Conservation (phyloP, 2,329 filamentous ascomycete species). For the Xylaria sp. region DNA sequence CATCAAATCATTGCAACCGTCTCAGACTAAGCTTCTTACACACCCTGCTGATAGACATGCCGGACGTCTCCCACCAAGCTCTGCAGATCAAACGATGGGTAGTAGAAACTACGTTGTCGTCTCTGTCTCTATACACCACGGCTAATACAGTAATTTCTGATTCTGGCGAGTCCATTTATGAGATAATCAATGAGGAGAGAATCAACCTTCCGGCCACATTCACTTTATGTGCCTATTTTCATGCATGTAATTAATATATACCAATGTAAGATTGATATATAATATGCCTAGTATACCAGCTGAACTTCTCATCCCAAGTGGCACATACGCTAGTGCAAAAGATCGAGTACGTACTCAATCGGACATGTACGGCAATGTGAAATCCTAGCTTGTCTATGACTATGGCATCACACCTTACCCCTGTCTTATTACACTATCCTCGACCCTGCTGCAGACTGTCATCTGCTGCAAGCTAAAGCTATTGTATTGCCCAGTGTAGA, state of each 20-base stretch:
- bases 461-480: conserved; percentile 6
- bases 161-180: background rate
- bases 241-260: background rate
- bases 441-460: conserved; percentile 15
- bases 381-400: conserved; percentile 10
- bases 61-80: background rate
- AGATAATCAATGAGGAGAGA: background rate
- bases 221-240: background rate
- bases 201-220: background rate
- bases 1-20: conserved; percentile 3
- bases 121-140: background rate
- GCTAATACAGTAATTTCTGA: background rate
- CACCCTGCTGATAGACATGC: background rate
- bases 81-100: conserved; percentile 22
- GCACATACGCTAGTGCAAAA: background rate
- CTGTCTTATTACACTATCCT: conserved; percentile 14
- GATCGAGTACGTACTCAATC: background rate
- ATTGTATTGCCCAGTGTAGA: conserved; percentile 5
- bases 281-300: background rate
- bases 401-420: conserved; percentile 17
- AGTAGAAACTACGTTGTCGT: background rate
- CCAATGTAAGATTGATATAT: conserved; percentile 5
- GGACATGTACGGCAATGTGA: conserved; percentile 10
- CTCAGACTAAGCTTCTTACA: conserved; percentile 18
- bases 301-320: background rate